phyloP scores from a whole-genome alignment of 2,329 filamentous ascomycete species.

The Sporothrix curviconia region DNA sequence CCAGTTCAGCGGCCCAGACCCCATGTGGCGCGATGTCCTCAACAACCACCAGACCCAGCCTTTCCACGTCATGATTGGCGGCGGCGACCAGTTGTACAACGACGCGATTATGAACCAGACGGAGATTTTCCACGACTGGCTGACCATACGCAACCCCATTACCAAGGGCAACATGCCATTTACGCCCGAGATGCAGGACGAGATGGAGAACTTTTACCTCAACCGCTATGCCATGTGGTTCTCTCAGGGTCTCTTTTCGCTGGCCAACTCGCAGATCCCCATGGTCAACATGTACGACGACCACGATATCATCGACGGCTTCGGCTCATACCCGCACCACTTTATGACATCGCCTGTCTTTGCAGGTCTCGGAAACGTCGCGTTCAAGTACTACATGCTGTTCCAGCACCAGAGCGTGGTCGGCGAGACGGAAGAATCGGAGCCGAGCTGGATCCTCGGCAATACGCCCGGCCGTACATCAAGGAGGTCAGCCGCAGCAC shows the following conservation, averaged over 20 bases:
- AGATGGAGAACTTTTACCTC: constrained; percentile 83
- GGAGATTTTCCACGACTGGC: constrained; percentile 73
- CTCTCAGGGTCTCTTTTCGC: constrained; percentile 86
- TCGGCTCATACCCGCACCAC: constrained; percentile 83
- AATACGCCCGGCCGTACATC: constrained; percentile 77
- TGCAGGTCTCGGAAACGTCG: constrained; percentile 78
- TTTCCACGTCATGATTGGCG: constrained; percentile 97
- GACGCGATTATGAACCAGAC: constrained; percentile 74
- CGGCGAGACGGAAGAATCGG: constrained; percentile 71
- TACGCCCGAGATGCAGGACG: constrained; percentile 73
- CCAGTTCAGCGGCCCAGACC: constrained; percentile 84
- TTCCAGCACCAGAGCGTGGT: constrained; percentile 92
- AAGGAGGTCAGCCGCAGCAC: constrained; percentile 76
- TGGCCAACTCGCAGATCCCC: constrained; percentile 89
- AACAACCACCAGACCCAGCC: constrained; percentile 86
- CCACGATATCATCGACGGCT: constrained; percentile 87
- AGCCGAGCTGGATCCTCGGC: constrained; percentile 89
- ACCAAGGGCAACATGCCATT: constrained; percentile 77
- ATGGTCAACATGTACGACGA: constrained; percentile 99
- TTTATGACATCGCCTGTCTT: constrained; percentile 92
- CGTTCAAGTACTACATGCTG: constrained; percentile 98
- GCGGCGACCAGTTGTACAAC: constrained; percentile 95
- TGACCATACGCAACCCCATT: constrained; percentile 68
- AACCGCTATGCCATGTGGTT: constrained; percentile 92
- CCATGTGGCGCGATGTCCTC: constrained; percentile 91